A percentile compares a stretch with the other conserved stretches of the same genome.
These are phyloP conservation scores for Sugiyamaella smithiae DNA, from an alignment of 805 yeast species.

Conservation along the genomic window DNA sequence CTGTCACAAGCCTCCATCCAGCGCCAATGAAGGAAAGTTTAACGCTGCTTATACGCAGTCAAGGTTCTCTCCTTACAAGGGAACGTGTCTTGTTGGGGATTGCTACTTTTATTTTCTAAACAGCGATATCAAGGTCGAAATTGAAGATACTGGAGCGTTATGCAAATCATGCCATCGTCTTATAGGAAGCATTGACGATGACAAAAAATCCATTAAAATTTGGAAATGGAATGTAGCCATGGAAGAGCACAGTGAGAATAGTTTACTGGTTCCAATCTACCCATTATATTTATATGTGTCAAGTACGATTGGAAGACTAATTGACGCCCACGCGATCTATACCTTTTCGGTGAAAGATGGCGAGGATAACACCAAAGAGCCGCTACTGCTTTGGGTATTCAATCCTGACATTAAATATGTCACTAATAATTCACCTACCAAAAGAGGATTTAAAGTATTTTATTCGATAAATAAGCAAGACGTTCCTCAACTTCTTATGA, in stretches of 20 bases:
- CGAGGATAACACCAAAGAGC: not conserved
- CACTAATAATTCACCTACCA: constrained; percentile 21
- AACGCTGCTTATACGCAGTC: constrained; percentile 28
- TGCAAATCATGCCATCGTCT: constrained; percentile 17
- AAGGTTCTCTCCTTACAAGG: constrained; percentile 40
- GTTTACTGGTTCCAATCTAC: constrained; percentile 1
- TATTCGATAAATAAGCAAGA: constrained; percentile 37
- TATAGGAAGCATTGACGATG: constrained; percentile 15
- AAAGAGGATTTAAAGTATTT: constrained; percentile 44
- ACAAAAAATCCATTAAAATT: constrained; percentile 32
- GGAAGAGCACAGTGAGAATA: constrained; percentile 9
- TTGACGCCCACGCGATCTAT: constrained; percentile 35
- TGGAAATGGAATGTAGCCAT: constrained; percentile 58
- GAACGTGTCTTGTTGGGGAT: constrained; percentile 50
- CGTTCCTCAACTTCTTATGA: constrained; percentile 31
- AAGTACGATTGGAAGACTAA: constrained; percentile 27
- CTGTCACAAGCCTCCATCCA: constrained; percentile 59
- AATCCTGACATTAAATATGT: constrained; percentile 40
- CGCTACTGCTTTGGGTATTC: constrained; percentile 48
- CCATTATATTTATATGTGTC: constrained; percentile 19
- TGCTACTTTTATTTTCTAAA: constrained; percentile 48
- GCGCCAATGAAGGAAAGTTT: constrained; percentile 12
- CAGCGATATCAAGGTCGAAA: constrained; percentile 23
- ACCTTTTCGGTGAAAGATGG: constrained; percentile 24
- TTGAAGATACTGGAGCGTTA: not conserved